Evolutionary conservation across 2,329 filamentous ascomycete genomes (phyloP), one percentile per base, ranked within the genome.

Genomic region (Ceratocystis papillata): DNA sequence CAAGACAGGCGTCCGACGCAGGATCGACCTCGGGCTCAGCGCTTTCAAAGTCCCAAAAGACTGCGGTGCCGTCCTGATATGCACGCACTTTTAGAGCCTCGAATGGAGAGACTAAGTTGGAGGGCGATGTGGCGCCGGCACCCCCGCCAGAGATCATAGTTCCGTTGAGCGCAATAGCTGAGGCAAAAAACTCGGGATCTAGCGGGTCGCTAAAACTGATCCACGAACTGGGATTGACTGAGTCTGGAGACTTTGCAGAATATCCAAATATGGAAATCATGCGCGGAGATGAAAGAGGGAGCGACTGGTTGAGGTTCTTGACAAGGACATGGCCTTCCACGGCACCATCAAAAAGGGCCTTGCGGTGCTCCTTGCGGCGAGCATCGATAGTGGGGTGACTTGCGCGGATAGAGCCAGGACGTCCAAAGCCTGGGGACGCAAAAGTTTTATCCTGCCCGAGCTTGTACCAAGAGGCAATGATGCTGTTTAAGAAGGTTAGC

Each of bases 241-340:
- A 72, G 63, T 79, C 77, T 0, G 79, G 77, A 7, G 74, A 76
- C 61, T 75, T 77, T 50, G 79, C 81, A 10, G 85, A 85, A 71
- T 87, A 87, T 30, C 84, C 82, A 70, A 82, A 85, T n/a, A 87
- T 70, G 0, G 84, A 83, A 55, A 88, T 69, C 68, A 81, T 70
- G 68, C 77, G 74, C 2, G 79, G 79, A 10, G 77, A 73, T 7
- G 77, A 76, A 0, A 87, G 73, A 0, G 84, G 84, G 0, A 87
- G 76, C 0, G 81, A 75, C 15, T 76, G 76, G 53, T 81, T 80
- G 48, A 72, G 74, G 71, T 87, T 87, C 72, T 87, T 87, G 37
- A 87, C 77, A 0, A 87, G 77, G 1, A 87, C 84, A 65, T 86
- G 83, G 3, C 85, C 83, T 70, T 86, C 83, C 3, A 85, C 75